phyloP scores from a whole-genome alignment of 2,329 filamentous ascomycete species.

The Alternaria rosae region DNA sequence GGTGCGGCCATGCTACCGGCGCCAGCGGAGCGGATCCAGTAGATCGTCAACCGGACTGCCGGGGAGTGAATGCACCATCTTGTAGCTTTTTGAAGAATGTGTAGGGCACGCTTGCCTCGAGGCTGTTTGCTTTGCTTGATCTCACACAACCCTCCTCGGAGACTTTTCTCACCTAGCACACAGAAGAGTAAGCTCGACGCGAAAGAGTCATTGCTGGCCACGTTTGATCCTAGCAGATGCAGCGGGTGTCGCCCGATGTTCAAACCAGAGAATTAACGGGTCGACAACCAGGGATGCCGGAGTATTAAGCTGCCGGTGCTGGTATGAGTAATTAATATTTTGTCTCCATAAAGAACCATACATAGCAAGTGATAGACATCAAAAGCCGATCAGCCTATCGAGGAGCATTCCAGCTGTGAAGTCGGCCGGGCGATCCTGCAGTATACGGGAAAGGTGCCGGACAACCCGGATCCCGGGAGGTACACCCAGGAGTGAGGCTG shows the following conservation, averaged over 20 bases:
- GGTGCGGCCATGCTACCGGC: slow-evolving; percentile 1
- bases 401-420: neutral
- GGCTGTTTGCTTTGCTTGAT: neutral
- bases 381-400: neutral
- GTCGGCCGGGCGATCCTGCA: neutral
- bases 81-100: neutral
- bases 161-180: neutral
- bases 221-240: slow-evolving; percentile 4
- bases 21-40: neutral
- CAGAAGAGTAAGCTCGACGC: neutral
- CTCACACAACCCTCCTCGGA: neutral
- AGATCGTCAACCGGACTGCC: slow-evolving; percentile 4
- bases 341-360: neutral
- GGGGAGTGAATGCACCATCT: neutral
- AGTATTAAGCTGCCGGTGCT: neutral
- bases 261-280: neutral
- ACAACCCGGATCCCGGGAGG: neutral
- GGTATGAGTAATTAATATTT: neutral
- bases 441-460: neutral
- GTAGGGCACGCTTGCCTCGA: neutral
- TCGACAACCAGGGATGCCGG: neutral
- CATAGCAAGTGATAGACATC: neutral
- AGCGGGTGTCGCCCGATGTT: neutral
- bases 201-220: slow-evolving; percentile 3
- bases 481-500: neutral